Conservation (phyloP, 331 rosid genomes). For the Stylosanthes scabra region DNA sequence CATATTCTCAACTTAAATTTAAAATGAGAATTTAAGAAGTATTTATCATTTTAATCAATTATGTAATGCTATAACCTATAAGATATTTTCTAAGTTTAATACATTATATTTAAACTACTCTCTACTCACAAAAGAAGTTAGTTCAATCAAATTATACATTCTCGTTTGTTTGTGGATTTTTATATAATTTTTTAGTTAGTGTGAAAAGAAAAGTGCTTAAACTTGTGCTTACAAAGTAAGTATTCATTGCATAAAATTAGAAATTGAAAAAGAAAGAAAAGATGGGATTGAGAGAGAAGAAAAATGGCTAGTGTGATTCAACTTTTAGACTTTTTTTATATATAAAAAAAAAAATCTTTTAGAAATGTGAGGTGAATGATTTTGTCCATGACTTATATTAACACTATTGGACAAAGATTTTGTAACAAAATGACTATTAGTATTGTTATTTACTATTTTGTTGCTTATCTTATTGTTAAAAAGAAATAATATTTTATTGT, state of each 20-base stretch:
- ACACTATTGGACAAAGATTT: slow-evolving; percentile 42
- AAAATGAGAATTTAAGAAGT: too few relatives aligned
- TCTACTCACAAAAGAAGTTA: too few relatives aligned
- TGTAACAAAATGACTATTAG: slow-evolving; percentile 42
- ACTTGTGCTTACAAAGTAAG: too few relatives aligned
- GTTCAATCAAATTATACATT: too few relatives aligned
- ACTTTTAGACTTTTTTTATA: slow-evolving; percentile 24
- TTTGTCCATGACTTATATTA: slow-evolving; percentile 39
- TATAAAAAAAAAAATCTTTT: not conserved
- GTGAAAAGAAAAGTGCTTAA: too few relatives aligned
- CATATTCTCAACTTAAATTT: too few relatives aligned
- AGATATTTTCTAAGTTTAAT: too few relatives aligned
- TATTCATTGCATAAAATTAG: not conserved
- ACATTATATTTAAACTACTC: too few relatives aligned
- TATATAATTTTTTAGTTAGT: too few relatives aligned
- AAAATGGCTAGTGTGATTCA: slow-evolving; percentile 19
- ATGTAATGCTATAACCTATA: too few relatives aligned
- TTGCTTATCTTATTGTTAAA: not conserved
- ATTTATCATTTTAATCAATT: too few relatives aligned
- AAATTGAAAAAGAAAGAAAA: not conserved
- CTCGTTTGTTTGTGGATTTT: too few relatives aligned
- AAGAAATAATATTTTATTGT: not conserved
- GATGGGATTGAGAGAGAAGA: slow-evolving; percentile 36
- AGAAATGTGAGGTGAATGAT: slow-evolving; percentile 36
- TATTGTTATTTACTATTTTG: not conserved